Base-by-base conservation (phyloP, 164 flowering plant genomes). In the Cinnamomum micranthum region DNA sequence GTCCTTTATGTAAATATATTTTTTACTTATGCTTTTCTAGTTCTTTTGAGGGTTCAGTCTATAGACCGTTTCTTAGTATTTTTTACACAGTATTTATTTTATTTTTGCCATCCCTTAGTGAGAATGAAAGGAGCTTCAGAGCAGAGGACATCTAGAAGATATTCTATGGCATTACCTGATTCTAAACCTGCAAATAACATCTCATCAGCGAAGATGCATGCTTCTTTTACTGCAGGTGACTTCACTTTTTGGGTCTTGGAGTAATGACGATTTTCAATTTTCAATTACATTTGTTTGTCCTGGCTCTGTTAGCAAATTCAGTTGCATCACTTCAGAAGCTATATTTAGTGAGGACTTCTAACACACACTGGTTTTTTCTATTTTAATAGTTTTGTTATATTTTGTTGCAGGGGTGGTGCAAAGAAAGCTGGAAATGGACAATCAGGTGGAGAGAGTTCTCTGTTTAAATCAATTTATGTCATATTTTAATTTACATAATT, bases 321-420 rank as follows among this genome's bases (percentile, higher is more conserved):
- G 47, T 41, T 9, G 11, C 47, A 41, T 41, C 47, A 41, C 47
- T 41, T 41, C 0, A 41, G 47, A 41, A 41, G 47, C 1, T 9
- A 9, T 41, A 41, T 41, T 41, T 41, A 41, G 47, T 41, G 47
- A 41, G 47, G 11, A 41, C 47, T 41, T 41, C 10, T 41, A 41
- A 11, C 11, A 41, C 10, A 4, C 41, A 6, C 9, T 41, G n/a
- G 60, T 55, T 55, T 65, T 65, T 27, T 41, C 58, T 52, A 62
- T 59, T 35, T 20, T 62, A 15, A 67, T 17, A 31, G 33, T 33
- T 3, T 63, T 20, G 24, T 50, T 31, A 51, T 5, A 24, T 12
- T n/a, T 80, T 79, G 6, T 77, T 82, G 6, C 92, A 87, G 92
- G 96, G 78, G 91, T 90, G 50, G 92, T 90, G 50, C 95, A 90